A percentile compares a stretch with the other conserved stretches of the same genome.
phyloP scores from a whole-genome alignment of 106 monocot species.

The Acorus gramineus region DNA sequence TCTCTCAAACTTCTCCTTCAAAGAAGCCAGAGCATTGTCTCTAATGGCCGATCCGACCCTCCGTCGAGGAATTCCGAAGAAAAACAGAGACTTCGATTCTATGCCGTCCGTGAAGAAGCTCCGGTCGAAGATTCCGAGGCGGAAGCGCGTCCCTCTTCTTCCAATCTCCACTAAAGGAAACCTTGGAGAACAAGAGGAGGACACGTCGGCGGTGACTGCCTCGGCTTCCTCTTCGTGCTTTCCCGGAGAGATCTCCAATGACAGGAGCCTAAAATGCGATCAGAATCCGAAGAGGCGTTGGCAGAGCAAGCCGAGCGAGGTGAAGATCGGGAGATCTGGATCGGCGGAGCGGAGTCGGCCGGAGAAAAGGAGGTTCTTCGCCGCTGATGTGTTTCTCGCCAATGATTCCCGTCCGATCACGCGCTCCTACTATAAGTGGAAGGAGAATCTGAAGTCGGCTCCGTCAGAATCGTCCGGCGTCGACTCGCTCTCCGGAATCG shows the following conservation, averaged over 20 bases:
- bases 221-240: slow-evolving; percentile 49
- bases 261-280: slow-evolving; percentile 9
- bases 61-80: neutral
- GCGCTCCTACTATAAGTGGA: slow-evolving; percentile 19
- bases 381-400: neutral
- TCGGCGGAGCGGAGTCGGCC: neutral
- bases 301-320: neutral
- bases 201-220: neutral
- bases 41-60: neutral
- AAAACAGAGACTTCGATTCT: neutral
- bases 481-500: neutral
- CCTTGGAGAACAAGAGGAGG: neutral
- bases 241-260: slow-evolving; percentile 34
- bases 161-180: slow-evolving; percentile 2
- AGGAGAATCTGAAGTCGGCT: slow-evolving; percentile 1
- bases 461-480: too few relatives aligned
- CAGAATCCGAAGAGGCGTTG: slow-evolving; percentile 1
- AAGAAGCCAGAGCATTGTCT: neutral
- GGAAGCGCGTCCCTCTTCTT: slow-evolving; percentile 18
- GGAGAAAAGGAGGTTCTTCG: neutral
- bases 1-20: neutral
- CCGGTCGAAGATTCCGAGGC: slow-evolving; percentile 43
- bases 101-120: slow-evolving; percentile 13
- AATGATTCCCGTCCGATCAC: slow-evolving; percentile 30
- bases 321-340: slow-evolving; percentile 9